Base-by-base conservation (phyloP, 1,284 basidiomycete genomes). In the Apiotrichum siamense region DNA sequence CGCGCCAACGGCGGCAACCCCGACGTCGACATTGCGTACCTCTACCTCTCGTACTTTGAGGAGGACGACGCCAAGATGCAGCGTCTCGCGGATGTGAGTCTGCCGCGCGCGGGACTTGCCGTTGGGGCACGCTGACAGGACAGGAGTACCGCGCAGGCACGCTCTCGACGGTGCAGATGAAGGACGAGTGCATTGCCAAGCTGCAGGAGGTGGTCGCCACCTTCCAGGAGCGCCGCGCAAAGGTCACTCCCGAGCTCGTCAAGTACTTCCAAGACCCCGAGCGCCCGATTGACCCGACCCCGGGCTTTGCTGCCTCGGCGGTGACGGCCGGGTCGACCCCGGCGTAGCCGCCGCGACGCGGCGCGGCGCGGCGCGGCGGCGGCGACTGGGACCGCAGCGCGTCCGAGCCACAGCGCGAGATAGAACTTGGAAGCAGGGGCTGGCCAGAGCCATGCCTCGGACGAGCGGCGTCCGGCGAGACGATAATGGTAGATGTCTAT, bases 41-140 rank as follows among this genome's bases (percentile, higher is more conserved):
- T 97, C 75, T 98, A 97, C 74, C 73, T 98, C 58, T 82, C 83
- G n/a, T 98, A 97, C 81, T 97, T 98, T 75, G 77, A 97, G 67
- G 93, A 97, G 4, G 88, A 96, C 65, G 96, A 98, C 57, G 87
- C 83, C 24, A 87, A 91, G 75, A 78, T 96, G 61, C 82, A 80
- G 58, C 78, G 78, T 63, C 73, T 97, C 50, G 89, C 84, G 32
- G 80, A 82, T 75, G 90, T 90, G 59, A 56, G 83, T 70, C 6
- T 11, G 3, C 37, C 20, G 40, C 27, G 13, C 13, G 21, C n/a
- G 20, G 31, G 11, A 15, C 38, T n/a, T 27, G 7, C n/a, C n/a
- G n/a, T n/a, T n/a, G n/a, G n/a, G n/a, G n/a, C n/a, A n/a, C 54
- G 26, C 42, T 54, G 20, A 35, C 21, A 29, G 17, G 13, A 21